Percentiles rank a stretch among this genome's conserved stretches.
phyloP scores from a whole-genome alignment of 768 basidiomycete species.

The Podaxis sp. region DNA sequence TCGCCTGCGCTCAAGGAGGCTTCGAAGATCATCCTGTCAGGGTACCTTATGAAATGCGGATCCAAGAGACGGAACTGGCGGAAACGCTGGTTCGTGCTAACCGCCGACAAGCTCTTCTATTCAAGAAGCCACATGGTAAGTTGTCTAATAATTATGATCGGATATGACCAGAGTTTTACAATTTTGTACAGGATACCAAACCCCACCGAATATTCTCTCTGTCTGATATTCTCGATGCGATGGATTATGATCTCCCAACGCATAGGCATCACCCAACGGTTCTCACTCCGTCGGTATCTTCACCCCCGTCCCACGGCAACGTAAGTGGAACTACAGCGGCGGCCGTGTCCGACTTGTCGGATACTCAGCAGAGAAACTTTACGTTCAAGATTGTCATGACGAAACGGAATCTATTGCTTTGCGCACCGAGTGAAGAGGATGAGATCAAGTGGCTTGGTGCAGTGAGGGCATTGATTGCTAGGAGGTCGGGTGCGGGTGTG shows the following conservation, averaged over 20 bases:
- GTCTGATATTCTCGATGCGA: constrained; percentile 83
- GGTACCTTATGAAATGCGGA: constrained; percentile 97
- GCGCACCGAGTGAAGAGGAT: constrained; percentile 95
- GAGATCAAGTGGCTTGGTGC: constrained; percentile 99
- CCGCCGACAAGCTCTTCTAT: constrained; percentile 84
- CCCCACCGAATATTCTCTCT: constrained; percentile 86
- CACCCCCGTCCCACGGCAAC: constrained; percentile 25
- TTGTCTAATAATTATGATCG: constrained; percentile 15
- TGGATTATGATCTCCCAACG: constrained; percentile 76
- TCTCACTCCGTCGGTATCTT: constrained; percentile 31
- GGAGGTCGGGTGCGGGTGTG: constrained; percentile 54
- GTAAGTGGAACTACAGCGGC: constrained; percentile 27
- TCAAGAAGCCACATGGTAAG: constrained; percentile 93
- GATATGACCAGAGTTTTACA: neutral
- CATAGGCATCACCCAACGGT: constrained; percentile 46
- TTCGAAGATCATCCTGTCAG: constrained; percentile 79
- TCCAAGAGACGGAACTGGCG: constrained; percentile 93
- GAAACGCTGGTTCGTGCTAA: constrained; percentile 97
- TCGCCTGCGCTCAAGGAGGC: constrained; percentile 45
- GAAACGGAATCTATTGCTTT: constrained; percentile 83
- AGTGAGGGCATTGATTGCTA: constrained; percentile 85
- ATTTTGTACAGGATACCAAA: constrained; percentile 72
- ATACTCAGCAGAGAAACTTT: constrained; percentile 40
- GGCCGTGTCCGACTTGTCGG: constrained; percentile 6
- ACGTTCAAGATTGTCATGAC: constrained; percentile 98